Percentiles rank a stretch among this genome's conserved stretches.
phyloP scores from a whole-genome alignment of 2,329 filamentous ascomycete genomes.

The Thielaviopsis euricoi region DNA sequence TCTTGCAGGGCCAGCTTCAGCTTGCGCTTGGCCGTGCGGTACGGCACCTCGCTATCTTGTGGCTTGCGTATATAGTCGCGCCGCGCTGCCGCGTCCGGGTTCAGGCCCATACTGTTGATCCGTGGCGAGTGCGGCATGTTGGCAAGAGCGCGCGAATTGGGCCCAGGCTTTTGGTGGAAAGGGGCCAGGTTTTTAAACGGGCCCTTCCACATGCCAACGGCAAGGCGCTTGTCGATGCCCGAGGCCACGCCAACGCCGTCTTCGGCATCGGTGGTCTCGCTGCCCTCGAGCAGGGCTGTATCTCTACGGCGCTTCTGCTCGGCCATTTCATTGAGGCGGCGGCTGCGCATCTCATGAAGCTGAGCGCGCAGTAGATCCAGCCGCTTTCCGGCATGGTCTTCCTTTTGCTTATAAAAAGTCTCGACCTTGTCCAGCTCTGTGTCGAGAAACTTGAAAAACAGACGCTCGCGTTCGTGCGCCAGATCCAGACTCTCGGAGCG shows the following conservation, averaged over 20 bases:
- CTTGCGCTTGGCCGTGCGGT: conserved; percentile 77
- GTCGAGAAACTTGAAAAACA: conserved; percentile 79
- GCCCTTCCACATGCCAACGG: conserved; percentile 25
- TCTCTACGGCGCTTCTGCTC: conserved; percentile 22
- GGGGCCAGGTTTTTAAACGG: conserved; percentile 30
- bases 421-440: conserved; percentile 82
- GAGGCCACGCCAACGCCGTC: background rate
- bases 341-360: conserved; percentile 82
- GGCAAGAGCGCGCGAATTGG: conserved; percentile 43
- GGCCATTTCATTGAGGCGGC: conserved; percentile 56
- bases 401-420: conserved; percentile 72
- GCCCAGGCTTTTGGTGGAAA: conserved; percentile 27
- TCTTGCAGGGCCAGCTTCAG: conserved; percentile 83
- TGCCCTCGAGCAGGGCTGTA: conserved; percentile 13
- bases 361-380: conserved; percentile 61
- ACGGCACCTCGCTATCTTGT: conserved; percentile 45
- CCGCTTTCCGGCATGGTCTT: conserved; percentile 64
- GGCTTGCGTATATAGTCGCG: conserved; percentile 37
- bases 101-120: conserved; percentile 16
- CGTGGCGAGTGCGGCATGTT: conserved; percentile 35
- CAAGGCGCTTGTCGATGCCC: background rate
- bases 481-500: conserved; percentile 35
- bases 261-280: conserved; percentile 12
- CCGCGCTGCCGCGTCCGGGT: conserved; percentile 17
- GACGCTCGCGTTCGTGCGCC: conserved; percentile 56